Base-by-base conservation (phyloP, 306 rosid genomes). In the Dalbergia oliveri region DNA sequence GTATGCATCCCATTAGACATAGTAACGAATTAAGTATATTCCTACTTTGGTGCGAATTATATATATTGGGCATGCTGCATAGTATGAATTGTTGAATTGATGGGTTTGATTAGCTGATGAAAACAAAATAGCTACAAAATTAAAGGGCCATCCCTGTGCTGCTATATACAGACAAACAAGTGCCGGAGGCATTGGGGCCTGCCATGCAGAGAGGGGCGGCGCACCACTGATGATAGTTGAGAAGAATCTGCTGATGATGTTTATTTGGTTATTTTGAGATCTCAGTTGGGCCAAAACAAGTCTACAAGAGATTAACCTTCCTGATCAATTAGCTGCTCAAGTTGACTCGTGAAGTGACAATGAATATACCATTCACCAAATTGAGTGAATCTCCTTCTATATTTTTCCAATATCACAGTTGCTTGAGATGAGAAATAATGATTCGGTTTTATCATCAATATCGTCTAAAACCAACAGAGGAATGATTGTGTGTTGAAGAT, bases 341-440 rank as follows among this genome's bases (percentile, higher is more conserved):
- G 19, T 62, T 75, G 62, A 31, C 21, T 26, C 47, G 61, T 39
- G 47, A 61, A 31, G 47, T 61, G 68, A 75, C 58, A 9, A 11
- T 44, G 11, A 26, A 61, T 9, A n/a, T 33, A 6, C 58, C 16
- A 26, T 47, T 41, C 8, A 58, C 15, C 35, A 47, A 47, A 45
- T 5, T 75, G 33, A 61, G 58, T 19, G 58, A 51, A 51, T 51
- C 19, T 0, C 56, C 4, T 23, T 23, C 3, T 12, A 26, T 35
- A 12, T 34, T 0, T 34, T 11, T 31, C 9, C 41, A 60, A 23
- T 31, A 33, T 62, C 21, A 62, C 34, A 26, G 68, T 31, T 13
- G 68, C 19, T 12, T 34, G 21, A 14, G 13, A 26, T 37, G 8
- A 13, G 65, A 45, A n/a, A 16, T 5, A 51, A 23, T 13, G n/a